Conservation (phyloP, 1,284 basidiomycete species). For the Exobasidium rhododendri region DNA sequence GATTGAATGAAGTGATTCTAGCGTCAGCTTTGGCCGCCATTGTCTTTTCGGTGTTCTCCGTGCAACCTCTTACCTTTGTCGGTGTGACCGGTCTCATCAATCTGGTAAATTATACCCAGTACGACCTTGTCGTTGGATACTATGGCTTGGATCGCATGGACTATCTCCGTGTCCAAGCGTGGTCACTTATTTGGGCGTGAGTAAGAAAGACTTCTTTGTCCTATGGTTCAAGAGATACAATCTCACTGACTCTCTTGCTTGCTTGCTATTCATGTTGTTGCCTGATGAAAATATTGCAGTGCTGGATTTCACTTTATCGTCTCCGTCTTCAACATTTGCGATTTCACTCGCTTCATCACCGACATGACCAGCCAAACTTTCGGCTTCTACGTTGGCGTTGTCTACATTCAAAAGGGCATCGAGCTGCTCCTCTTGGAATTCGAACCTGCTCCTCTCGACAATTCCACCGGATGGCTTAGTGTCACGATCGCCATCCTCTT, state of each 20-base stretch:
- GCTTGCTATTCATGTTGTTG: background rate
- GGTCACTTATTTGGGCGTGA: slow-evolving; percentile 82
- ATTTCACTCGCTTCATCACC: slow-evolving; percentile 53
- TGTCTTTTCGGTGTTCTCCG: slow-evolving; percentile 83
- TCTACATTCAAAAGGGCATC: slow-evolving; percentile 58
- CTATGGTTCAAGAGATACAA: no score
- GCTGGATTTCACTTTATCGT: slow-evolving; percentile 88
- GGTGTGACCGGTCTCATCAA: slow-evolving; percentile 76
- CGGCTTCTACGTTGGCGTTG: slow-evolving; percentile 63
- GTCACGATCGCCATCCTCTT: slow-evolving; percentile 58
- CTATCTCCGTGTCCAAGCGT: slow-evolving; percentile 57
- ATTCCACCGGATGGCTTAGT: slow-evolving; percentile 56
- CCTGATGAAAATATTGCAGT: background rate
- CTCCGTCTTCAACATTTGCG: slow-evolving; percentile 68
- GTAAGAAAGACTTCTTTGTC: no score
- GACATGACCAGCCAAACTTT: slow-evolving; percentile 93
- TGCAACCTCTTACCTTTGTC: slow-evolving; percentile 86
- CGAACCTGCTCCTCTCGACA: slow-evolving; percentile 41
- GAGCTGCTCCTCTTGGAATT: slow-evolving; percentile 57
- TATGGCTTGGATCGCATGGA: slow-evolving; percentile 40
- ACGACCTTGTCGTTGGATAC: slow-evolving; percentile 47
- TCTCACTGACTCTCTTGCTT: background rate
- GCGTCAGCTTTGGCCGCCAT: slow-evolving; percentile 71
- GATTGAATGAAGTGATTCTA: slow-evolving; percentile 73
- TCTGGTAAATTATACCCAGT: slow-evolving; percentile 52